A percentile compares a stretch with the other conserved stretches of the same genome.
Conservation (phyloP, 2,329 filamentous ascomycete species). For the Fusarium robinianum region DNA sequence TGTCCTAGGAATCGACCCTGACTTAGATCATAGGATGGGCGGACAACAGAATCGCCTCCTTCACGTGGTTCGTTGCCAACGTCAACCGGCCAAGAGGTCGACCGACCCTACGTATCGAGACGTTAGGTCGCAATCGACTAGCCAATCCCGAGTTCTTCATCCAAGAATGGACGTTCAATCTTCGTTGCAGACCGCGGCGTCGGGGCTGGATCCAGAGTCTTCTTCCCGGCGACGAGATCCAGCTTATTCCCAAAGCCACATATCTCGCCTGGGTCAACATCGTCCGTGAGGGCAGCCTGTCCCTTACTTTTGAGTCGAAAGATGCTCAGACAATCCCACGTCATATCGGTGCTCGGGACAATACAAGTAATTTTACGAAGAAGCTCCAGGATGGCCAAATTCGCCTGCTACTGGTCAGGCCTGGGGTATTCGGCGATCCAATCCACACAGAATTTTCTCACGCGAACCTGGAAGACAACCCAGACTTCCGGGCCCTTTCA, state of each 20-base stretch:
- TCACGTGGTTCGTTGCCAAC: slow-evolving; percentile 25
- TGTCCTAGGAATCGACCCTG: accelerated
- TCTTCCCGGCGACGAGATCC: slow-evolving; percentile 16
- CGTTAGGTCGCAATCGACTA: slow-evolving; percentile 10
- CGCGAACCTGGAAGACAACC: slow-evolving; percentile 1
- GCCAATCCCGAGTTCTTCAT: slow-evolving; percentile 10
- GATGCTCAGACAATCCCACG: no score
- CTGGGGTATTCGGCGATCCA: slow-evolving; percentile 14
- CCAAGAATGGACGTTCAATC: slow-evolving; percentile 4
- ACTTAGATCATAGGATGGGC: slow-evolving; percentile 15
- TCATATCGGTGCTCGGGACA: no score
- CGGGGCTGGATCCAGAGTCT: slow-evolving; percentile 19
- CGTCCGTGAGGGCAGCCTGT: slow-evolving; percentile 14
- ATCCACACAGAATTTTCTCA: slow-evolving; percentile 9
- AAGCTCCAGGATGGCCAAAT: slow-evolving; percentile 7
- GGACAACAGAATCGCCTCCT: slow-evolving; percentile 13
- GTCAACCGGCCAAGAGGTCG: slow-evolving; percentile 22
- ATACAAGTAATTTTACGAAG: no score
- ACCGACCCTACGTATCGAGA: slow-evolving; percentile 19
- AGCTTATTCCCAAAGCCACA: slow-evolving; percentile 22
- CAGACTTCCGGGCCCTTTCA: slow-evolving; percentile 16
- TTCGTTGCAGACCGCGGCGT: slow-evolving; percentile 3
- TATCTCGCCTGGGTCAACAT: slow-evolving; percentile 29
- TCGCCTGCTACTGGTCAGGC: slow-evolving; percentile 10
- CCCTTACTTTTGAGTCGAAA: slow-evolving; percentile 17